Conservation (phyloP, 2,329 filamentous ascomycete species). For the Chrysoporthe deuterocubensis region DNA sequence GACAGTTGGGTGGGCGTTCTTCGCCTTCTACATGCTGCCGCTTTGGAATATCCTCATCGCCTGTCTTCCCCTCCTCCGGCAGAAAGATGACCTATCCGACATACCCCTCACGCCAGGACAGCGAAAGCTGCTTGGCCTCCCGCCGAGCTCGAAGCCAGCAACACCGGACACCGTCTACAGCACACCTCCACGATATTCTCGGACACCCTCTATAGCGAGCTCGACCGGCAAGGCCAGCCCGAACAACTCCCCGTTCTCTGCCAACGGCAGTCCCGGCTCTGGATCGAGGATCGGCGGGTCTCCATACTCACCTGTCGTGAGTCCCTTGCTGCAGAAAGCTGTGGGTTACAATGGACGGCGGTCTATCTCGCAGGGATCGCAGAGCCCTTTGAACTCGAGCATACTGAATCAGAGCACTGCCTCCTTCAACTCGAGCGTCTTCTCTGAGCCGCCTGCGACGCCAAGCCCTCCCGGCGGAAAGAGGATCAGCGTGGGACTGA, state of each 20-base stretch:
- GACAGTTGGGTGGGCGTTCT: conserved; percentile 51
- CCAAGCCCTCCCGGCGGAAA: conserved; percentile 70
- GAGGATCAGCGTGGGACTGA: conserved; percentile 75
- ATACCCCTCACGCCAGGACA: conserved; percentile 91
- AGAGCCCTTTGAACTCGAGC: conserved; percentile 50
- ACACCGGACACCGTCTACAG: conserved; percentile 75
- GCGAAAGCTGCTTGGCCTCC: conserved; percentile 80
- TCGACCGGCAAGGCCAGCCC: conserved; percentile 66
- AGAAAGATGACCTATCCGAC: conserved; percentile 79
- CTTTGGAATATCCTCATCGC: conserved; percentile 74
- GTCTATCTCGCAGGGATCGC: conserved; percentile 63
- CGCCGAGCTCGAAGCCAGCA: conserved; percentile 64
- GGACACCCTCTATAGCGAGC: conserved; percentile 68
- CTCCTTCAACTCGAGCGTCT: conserved; percentile 50
- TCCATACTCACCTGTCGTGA: conserved; percentile 50
- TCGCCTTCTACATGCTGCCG: conserved; percentile 59
- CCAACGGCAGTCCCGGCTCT: conserved; percentile 45
- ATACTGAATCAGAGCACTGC: conserved; percentile 44
- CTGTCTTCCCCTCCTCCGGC: conserved; percentile 71
- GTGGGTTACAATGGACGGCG: conserved; percentile 59
- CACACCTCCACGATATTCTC: conserved; percentile 85
- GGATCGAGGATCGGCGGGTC: conserved; percentile 44
- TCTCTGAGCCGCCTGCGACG: conserved; percentile 64
- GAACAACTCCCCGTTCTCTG: conserved; percentile 62
- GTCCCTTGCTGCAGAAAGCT: conserved; percentile 70